Conservation (phyloP, 306 rosid species). For the Prunus armeniaca region DNA sequence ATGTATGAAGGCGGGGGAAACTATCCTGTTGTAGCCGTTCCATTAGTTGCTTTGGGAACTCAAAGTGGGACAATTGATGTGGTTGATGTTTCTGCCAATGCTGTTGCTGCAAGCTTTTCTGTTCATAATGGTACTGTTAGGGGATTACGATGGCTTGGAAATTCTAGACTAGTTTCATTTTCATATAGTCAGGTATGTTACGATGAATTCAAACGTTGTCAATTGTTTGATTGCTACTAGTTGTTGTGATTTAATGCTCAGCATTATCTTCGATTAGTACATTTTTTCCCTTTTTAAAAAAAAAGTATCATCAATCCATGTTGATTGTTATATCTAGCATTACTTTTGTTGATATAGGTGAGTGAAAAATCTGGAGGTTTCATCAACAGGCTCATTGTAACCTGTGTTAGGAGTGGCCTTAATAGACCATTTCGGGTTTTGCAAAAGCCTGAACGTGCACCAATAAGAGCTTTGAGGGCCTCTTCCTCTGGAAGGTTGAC, state of each 20-base stretch:
- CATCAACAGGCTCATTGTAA: slow-evolving; percentile 79
- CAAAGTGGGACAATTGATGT: slow-evolving; percentile 84
- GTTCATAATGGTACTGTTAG: slow-evolving; percentile 78
- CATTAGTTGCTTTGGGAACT: slow-evolving; percentile 97
- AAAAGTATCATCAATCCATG: not conserved
- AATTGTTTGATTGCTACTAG: slow-evolving; percentile 11
- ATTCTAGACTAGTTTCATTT: slow-evolving; percentile 96
- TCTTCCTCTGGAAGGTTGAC: slow-evolving; percentile 98
- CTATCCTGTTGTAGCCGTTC: slow-evolving; percentile 89
- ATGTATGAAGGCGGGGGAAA: slow-evolving; percentile 85
- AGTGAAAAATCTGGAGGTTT: slow-evolving; percentile 93
- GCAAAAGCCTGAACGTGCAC: slow-evolving; percentile 99
- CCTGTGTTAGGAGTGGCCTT: slow-evolving; percentile 93
- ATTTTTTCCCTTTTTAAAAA: not conserved
- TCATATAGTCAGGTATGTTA: slow-evolving; percentile 77
- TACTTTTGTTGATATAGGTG: slow-evolving; percentile 55
- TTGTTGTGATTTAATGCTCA: not conserved
- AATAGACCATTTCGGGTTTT: slow-evolving; percentile 86
- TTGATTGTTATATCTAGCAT: slow-evolving; percentile 9
- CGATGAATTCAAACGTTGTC: slow-evolving; percentile 17
- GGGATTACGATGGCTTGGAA: slow-evolving; percentile 98
- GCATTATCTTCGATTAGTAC: not conserved
- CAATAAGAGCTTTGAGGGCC: slow-evolving; percentile 90
- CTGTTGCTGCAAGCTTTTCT: slow-evolving; percentile 77
- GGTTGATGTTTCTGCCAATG: slow-evolving; percentile 91